Percentiles rank a stretch among this genome's conserved stretches.
These are phyloP conservation scores for Leucocoprinus birnbaumii DNA, from an alignment of 768 basidiomycete species.

Conservation along the genomic window DNA sequence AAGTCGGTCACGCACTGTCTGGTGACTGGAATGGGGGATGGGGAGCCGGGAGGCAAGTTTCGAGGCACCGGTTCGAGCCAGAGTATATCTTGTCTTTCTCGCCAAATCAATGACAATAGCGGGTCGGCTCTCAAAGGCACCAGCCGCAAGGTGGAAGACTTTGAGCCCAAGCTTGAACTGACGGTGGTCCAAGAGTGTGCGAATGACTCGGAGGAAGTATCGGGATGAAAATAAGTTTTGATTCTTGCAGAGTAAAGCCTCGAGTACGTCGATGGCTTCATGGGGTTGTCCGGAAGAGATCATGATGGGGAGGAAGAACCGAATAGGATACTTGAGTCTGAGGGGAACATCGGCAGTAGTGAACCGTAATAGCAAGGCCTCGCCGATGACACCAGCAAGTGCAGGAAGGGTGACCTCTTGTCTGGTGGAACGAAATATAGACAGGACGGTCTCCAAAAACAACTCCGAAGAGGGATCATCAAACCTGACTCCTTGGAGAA, in stretches of 20 bases:
- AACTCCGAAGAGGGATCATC: constrained; percentile 28
- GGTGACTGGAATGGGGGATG: neutral
- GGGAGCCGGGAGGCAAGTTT: neutral
- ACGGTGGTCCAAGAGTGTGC: constrained; percentile 36
- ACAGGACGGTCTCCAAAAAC: constrained; percentile 36
- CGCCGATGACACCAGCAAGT: constrained; percentile 29
- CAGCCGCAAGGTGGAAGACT: constrained; percentile 22
- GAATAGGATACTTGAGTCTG: constrained; percentile 40
- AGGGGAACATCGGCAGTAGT: constrained; percentile 24
- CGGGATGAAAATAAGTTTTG: constrained; percentile 37
- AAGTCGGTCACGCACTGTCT: neutral
- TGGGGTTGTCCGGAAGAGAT: constrained; percentile 32
- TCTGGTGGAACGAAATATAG: constrained; percentile 31
- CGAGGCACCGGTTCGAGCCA: constrained; percentile 24
- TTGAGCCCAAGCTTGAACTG: constrained; percentile 32
- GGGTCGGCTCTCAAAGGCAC: constrained; percentile 18
- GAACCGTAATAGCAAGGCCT: constrained; percentile 36
- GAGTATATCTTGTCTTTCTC: constrained; percentile 24
- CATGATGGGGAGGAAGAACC: constrained; percentile 41
- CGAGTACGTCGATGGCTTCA: constrained; percentile 35
- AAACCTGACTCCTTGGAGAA: constrained; percentile 31
- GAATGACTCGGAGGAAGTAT: constrained; percentile 36
- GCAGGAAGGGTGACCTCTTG: constrained; percentile 24
- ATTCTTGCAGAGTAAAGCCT: constrained; percentile 29
- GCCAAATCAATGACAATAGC: constrained; percentile 22